Percentiles rank a stretch among this genome's conserved stretches.
Conservation (phyloP, 2,329 filamentous ascomycete genomes). For the Colletotrichum noveboracense region DNA sequence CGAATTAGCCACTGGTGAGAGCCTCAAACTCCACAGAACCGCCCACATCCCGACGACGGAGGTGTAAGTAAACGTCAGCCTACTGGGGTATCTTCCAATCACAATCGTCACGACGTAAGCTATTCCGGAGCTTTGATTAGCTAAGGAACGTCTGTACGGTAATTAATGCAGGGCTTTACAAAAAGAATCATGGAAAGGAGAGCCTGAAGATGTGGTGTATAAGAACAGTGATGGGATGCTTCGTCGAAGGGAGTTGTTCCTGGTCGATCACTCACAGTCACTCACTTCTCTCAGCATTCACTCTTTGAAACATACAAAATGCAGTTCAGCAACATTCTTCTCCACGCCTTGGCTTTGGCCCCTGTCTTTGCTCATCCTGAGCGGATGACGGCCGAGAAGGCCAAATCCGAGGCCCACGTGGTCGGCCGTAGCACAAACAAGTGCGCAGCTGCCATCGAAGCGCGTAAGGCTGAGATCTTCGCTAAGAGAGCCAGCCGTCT, state of each 20-base stretch:
- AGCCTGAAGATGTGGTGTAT: not conserved
- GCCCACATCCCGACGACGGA: not conserved
- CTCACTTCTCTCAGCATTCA: not conserved
- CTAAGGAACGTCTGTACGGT: not conserved
- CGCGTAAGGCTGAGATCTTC: constrained; percentile 50
- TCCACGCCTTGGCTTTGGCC: not conserved
- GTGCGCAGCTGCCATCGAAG: constrained; percentile 49
- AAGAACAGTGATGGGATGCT: not conserved
- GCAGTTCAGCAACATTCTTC: not conserved
- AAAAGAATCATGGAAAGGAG: not conserved
- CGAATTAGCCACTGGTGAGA: not conserved
- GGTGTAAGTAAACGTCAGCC: not conserved
- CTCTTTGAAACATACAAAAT: not conserved
- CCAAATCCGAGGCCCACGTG: constrained; percentile 53
- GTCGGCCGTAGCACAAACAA: constrained; percentile 40
- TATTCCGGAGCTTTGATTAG: not conserved
- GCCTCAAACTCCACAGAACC: not conserved
- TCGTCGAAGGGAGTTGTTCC: not conserved
- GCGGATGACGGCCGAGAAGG: constrained; percentile 51
- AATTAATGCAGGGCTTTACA: not conserved
- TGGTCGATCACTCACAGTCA: not conserved
- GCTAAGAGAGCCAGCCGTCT: not conserved
- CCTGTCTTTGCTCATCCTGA: constrained; percentile 47
- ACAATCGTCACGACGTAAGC: not conserved
- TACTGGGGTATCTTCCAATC: not conserved